Evolutionary conservation across 2,329 filamentous ascomycete genomes (phyloP), one percentile per base, ranked within the genome.

Genomic region (Ophiostoma tasmaniense): DNA sequence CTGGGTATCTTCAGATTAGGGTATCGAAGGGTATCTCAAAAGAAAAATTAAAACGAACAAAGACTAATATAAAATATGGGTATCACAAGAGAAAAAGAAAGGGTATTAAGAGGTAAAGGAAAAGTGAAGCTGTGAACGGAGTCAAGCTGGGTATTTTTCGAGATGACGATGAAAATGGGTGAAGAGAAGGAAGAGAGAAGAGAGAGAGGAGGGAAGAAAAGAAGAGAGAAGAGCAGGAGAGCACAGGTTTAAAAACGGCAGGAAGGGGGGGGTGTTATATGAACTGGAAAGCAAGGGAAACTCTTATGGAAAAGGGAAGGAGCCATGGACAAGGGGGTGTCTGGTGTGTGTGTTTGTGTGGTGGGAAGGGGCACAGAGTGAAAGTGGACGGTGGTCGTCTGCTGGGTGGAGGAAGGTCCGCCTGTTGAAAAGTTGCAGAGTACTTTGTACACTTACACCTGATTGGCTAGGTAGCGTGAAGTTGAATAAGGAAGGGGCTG

Each of bases 1-100:
- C 55, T 66, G 67, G 70, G 70, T 71, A 71, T 71, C 70, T 71
- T 69, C 67, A 65, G 69, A 71, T 70, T 69, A 69, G 69, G 69
- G 69, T 72, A 70, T 72, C 59, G 69, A 67, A 69, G 71, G 71
- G 71, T 72, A 73, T 73, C 71, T 72, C 65, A 78, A 76, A 69
- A 25, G 50, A 69, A 65, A 78, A 79, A 76, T 45, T 76, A 75
- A 74, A 73, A 66, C 17, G 22, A 33, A 68, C 70, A 73, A 67
- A 69, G 67, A 73, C 71, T 62, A 68, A 73, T 71, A 69, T 64
- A 62, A 71, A 72, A 72, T 62, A 68, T 62, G 71, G 75, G 75
- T 78, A 77, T 77, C 74, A 73, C 73, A 75, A 76, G 74, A 77
- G 76, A 75, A 74, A 74, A 70, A 39, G 66, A 66, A 67, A 66